phyloP scores from a whole-genome alignment of 768 basidiomycete species.

The Tulasnella sp. region DNA sequence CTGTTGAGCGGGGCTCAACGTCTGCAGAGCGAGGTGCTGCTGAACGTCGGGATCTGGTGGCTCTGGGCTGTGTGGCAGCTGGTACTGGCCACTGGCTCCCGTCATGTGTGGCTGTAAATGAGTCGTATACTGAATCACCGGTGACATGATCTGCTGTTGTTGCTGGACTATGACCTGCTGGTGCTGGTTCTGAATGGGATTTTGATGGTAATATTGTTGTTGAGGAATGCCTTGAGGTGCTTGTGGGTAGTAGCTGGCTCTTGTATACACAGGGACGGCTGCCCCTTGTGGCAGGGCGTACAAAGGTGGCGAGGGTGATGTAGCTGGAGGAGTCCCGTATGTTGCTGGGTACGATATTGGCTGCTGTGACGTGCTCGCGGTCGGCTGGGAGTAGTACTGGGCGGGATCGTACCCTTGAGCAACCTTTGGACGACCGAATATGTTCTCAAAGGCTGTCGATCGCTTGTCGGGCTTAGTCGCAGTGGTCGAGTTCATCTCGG shows the following conservation, averaged over 20 bases:
- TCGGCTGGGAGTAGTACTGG: not conserved
- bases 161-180: not conserved
- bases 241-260: conserved; percentile 8
- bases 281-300: conserved; percentile 6
- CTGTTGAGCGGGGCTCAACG: conserved; percentile 65
- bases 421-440: conserved; percentile 7
- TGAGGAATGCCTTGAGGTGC: not conserved
- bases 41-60: conserved; percentile 5
- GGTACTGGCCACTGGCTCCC: not conserved
- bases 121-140: not conserved
- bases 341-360: conserved; percentile 8
- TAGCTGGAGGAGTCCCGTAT: not conserved
- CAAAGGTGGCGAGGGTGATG: not conserved
- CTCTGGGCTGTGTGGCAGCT: not conserved
- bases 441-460: conserved; percentile 11
- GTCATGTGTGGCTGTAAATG: not conserved
- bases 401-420: conserved; percentile 5
- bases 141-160: not conserved
- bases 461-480: conserved; percentile 12
- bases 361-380: not conserved
- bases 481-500: not conserved
- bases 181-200: not conserved
- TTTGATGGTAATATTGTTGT: too few relatives aligned
- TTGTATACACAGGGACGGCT: not conserved
- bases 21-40: conserved; percentile 20